Conservation (phyloP, 495 filamentous ascomycete species). For the Penicillium maclennaniae region DNA sequence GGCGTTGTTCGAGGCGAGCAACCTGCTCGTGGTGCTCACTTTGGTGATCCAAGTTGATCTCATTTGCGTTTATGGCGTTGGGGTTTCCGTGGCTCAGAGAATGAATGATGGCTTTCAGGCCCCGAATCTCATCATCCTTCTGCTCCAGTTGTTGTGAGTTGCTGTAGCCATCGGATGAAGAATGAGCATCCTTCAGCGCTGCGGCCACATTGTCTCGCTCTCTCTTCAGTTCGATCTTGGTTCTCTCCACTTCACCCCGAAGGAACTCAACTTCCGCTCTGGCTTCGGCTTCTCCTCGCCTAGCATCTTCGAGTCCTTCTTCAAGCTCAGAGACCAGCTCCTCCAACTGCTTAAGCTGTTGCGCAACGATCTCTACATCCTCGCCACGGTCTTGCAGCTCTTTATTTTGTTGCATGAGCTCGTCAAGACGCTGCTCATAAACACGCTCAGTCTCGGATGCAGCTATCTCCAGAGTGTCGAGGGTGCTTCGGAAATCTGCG, state of each 20-base stretch:
- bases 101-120: slow-evolving; percentile 96
- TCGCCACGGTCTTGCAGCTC: slow-evolving; percentile 77
- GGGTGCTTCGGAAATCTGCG: slow-evolving; percentile 93
- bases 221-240: slow-evolving; percentile 80
- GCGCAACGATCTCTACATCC: slow-evolving; percentile 86
- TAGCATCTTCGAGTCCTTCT: slow-evolving; percentile 92
- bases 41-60: slow-evolving; percentile 21
- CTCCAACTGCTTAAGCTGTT: slow-evolving; percentile 90
- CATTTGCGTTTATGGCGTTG: slow-evolving; percentile 28
- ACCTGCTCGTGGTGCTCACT: slow-evolving; percentile 35
- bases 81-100: slow-evolving; percentile 73
- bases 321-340: slow-evolving; percentile 95
- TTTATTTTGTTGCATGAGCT: slow-evolving; percentile 79
- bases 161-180: slow-evolving; percentile 48
- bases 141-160: slow-evolving; percentile 75
- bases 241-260: slow-evolving; percentile 90
- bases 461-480: slow-evolving; percentile 93
- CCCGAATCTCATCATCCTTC: slow-evolving; percentile 94
- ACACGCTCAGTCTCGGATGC: slow-evolving; percentile 97
- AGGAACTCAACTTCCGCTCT: slow-evolving; percentile 95
- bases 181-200: slow-evolving; percentile 49
- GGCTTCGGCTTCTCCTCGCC: slow-evolving; percentile 95
- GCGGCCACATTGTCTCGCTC: slow-evolving; percentile 86
- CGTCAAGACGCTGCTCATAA: slow-evolving; percentile 87
- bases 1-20: slow-evolving; percentile 63